Evolutionary conservation across 2,329 filamentous ascomycete species (phyloP).

Genomic region (Reticulascus tulasneorum): DNA sequence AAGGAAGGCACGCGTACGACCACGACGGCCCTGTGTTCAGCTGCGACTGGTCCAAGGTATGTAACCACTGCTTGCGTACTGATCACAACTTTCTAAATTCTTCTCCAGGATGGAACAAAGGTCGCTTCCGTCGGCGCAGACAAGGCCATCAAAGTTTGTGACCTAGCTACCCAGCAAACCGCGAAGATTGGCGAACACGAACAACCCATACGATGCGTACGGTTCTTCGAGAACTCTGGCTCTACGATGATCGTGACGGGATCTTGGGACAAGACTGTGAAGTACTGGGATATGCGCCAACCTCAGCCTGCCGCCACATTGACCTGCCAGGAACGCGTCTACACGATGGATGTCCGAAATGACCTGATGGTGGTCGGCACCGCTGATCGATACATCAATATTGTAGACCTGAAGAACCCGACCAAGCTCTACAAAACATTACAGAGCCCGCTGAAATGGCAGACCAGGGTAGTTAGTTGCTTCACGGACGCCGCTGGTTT

Average conservation of each 20-base stretch:
- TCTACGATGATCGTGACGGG: constrained; percentile 85
- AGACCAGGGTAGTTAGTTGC: constrained; percentile 91
- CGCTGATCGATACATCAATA: constrained; percentile 93
- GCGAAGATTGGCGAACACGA: constrained; percentile 81
- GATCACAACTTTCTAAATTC: constrained; percentile 3
- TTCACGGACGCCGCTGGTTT: constrained; percentile 90
- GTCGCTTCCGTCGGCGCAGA: constrained; percentile 85
- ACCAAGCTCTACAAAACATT: constrained; percentile 93
- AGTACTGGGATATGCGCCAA: constrained; percentile 79
- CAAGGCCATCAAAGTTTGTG: constrained; percentile 85
- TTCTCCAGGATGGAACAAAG: constrained; percentile 76
- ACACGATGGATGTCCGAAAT: constrained; percentile 87
- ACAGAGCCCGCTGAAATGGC: constrained; percentile 96
- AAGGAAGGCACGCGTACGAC: constrained; percentile 81
- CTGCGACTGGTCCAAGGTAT: constrained; percentile 83
- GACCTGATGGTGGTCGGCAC: constrained; percentile 88
- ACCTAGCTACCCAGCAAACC: constrained; percentile 65
- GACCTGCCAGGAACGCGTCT: constrained; percentile 72
- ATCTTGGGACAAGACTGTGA: constrained; percentile 86
- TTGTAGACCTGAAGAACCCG: constrained; percentile 86
- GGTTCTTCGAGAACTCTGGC: constrained; percentile 70
- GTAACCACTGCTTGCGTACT: constrained; percentile 19
- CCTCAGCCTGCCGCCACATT: constrained; percentile 62
- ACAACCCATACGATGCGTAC: constrained; percentile 71
- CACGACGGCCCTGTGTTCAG: constrained; percentile 82